Conservation (phyloP, 371 early-diverging fungal species). For the Entomophthora muscae region DNA sequence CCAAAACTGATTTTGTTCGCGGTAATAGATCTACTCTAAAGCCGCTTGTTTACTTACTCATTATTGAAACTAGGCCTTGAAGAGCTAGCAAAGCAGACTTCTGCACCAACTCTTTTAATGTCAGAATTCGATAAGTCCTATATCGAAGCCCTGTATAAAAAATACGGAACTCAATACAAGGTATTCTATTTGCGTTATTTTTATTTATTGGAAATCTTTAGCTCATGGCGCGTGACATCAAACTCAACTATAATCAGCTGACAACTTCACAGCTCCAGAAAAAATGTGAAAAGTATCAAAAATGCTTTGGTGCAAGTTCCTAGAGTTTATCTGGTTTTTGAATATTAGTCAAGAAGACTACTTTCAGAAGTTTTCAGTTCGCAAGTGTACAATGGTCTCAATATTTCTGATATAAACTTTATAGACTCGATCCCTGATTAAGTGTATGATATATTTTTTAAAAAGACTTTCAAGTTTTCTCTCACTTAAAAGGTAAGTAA, state of each 20-base stretch:
- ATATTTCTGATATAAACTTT: too few species aligned
- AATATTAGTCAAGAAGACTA: too few species aligned
- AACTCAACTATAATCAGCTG: constrained; percentile 64
- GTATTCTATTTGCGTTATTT: constrained; percentile 15
- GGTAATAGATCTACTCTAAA: constrained; percentile 12
- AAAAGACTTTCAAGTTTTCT: too few species aligned
- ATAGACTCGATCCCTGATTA: too few species aligned
- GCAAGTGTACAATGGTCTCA: too few species aligned
- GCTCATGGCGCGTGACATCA: constrained; percentile 67
- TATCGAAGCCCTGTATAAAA: constrained; percentile 43
- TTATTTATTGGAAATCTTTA: background rate
- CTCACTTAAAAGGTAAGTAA: too few species aligned
- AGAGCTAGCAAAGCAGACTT: constrained; percentile 28
- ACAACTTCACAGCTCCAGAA: constrained; percentile 56
- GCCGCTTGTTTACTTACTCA: constrained; percentile 12
- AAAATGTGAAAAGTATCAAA: constrained; percentile 22
- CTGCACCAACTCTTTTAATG: constrained; percentile 27
- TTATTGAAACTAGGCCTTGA: constrained; percentile 22
- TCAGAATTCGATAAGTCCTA: constrained; percentile 43
- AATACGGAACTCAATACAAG: constrained; percentile 63
- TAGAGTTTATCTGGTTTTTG: too few species aligned
- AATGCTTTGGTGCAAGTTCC: too few species aligned
- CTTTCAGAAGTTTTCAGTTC: too few species aligned
- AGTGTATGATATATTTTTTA: too few species aligned
- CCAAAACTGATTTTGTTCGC: constrained; percentile 42